phyloP scores from a whole-genome alignment of 2,329 filamentous ascomycete genomes.

The Waltergamsia citrina region DNA sequence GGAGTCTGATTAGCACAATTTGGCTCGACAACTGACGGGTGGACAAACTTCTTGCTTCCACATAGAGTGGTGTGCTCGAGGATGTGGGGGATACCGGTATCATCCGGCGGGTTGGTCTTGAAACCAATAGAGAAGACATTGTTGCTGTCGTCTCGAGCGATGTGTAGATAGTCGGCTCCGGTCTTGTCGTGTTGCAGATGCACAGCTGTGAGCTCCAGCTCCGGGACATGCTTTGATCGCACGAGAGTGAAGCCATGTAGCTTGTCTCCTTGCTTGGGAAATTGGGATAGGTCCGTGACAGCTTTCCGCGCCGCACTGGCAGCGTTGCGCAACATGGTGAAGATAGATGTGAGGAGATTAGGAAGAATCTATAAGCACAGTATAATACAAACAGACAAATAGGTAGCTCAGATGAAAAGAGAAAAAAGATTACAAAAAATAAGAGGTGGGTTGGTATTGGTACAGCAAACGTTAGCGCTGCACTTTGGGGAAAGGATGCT shows the following conservation, averaged over 20 bases:
- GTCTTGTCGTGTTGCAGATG: conserved; percentile 92
- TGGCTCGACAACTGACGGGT: too few relatives aligned
- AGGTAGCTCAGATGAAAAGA: too few relatives aligned
- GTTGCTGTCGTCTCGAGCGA: conserved; percentile 91
- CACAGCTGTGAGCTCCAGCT: conserved; percentile 84
- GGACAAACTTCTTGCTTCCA: conserved; percentile 92
- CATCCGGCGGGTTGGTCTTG: conserved; percentile 96
- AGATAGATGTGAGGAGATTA: background rate
- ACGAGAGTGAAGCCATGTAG: conserved; percentile 90
- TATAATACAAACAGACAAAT: background rate
- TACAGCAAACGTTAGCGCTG: too few relatives aligned
- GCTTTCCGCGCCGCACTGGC: conserved; percentile 47
- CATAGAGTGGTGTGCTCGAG: conserved; percentile 96
- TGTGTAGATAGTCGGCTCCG: conserved; percentile 89
- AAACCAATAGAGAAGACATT: conserved; percentile 99
- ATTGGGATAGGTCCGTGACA: conserved; percentile 65
- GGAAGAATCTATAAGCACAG: background rate
- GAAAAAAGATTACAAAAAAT: too few relatives aligned
- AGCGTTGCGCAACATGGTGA: conserved; percentile 40
- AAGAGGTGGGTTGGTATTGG: too few relatives aligned
- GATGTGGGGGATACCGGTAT: conserved; percentile 93
- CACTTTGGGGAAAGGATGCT: too few relatives aligned
- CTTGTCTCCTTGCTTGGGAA: conserved; percentile 72
- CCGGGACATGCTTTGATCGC: conserved; percentile 83
- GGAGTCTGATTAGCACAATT: conserved; percentile 8